Evolutionary conservation across 331 rosid species (phyloP), one percentile per base, ranked within the genome.

Genomic region (Dryas integrifolia): DNA sequence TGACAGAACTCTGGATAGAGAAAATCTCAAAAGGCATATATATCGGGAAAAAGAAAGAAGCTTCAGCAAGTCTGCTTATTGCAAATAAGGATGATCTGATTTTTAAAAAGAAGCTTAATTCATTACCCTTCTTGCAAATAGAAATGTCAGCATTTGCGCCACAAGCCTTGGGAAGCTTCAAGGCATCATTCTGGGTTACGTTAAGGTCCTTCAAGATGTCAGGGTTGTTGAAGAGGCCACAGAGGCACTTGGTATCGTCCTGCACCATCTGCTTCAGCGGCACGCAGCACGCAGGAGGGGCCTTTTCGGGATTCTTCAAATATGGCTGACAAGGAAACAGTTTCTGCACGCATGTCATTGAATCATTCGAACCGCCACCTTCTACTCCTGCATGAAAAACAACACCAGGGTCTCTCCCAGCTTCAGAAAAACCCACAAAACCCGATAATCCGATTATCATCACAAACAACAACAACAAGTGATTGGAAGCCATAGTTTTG

Each of bases 131-230:
- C 4, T 60, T 52, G 79, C 96, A 90, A 1, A 10, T 14, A 6
- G 85, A 72, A 10, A 52, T 0, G 50, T 88, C 76, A 59, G 35
- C 69, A 7, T 67, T 0, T 2, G 74, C 43, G 53, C 81, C 90
- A 61, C 94, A 90, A 7, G 88, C 85, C 43, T 45, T 48, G 0
- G 90, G 84, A 24, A 88, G 89, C 76, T 79, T 79, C 84, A 85
- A 21, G 5, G 76, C 60, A 3, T 85, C 78, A 0, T 65, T 85
- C 83, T 75, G 76, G 12, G 89, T 45, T 3, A 73, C 14, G 9
- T 81, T 76, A 5, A 83, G 1, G 45, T 74, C 44, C 2, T 46
- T 15, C 30, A 80, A 51, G 4, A 82, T 0, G 0, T 67, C 47
- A 7, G 40, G 59, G 4, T 83, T 38, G 70, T 49, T 65, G 35